Evolutionary conservation across 768 basidiomycete genomes (phyloP).

Genomic region (Stropharia rugosoannulata): DNA sequence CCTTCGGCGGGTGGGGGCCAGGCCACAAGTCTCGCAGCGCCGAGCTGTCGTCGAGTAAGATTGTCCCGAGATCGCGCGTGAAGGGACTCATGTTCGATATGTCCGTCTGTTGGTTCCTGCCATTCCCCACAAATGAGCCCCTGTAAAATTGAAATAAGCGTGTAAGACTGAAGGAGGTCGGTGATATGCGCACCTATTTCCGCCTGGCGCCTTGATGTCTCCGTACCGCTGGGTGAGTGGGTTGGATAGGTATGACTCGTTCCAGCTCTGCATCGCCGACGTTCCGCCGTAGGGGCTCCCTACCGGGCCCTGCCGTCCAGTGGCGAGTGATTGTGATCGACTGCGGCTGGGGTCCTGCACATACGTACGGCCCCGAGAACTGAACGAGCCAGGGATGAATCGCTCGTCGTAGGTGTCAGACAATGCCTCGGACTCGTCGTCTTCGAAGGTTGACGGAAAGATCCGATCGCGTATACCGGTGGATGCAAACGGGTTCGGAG

Average conservation of each 20-base stretch:
- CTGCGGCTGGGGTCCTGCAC: constrained; percentile 67
- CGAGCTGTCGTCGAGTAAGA: constrained; percentile 71
- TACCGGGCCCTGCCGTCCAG: constrained; percentile 53
- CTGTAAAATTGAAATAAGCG: constrained; percentile 47
- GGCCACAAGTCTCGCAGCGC: constrained; percentile 77
- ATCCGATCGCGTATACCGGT: constrained; percentile 59
- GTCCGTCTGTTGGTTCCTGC: constrained; percentile 45
- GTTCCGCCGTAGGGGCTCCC: constrained; percentile 45
- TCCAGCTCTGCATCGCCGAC: constrained; percentile 58
- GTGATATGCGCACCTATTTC: constrained; percentile 62
- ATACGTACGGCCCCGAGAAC: constrained; percentile 55
- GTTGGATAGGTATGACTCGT: constrained; percentile 55
- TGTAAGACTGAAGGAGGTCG: constrained; percentile 58
- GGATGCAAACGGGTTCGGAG: constrained; percentile 57
- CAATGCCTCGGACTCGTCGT: constrained; percentile 70
- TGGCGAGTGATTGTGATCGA: constrained; percentile 75
- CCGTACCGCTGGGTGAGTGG: constrained; percentile 57
- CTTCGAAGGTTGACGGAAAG: constrained; percentile 79
- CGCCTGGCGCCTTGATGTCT: constrained; percentile 61
- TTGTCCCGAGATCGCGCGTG: constrained; percentile 79
- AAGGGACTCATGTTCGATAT: constrained; percentile 84
- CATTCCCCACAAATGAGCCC: constrained; percentile 41
- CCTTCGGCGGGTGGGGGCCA: constrained; percentile 61
- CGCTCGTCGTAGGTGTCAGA: constrained; percentile 65
- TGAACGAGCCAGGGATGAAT: constrained; percentile 43